Percentiles rank a stretch among this genome's conserved stretches.
Conservation (phyloP, 2,329 filamentous ascomycete species). For the Moelleriella libera region DNA sequence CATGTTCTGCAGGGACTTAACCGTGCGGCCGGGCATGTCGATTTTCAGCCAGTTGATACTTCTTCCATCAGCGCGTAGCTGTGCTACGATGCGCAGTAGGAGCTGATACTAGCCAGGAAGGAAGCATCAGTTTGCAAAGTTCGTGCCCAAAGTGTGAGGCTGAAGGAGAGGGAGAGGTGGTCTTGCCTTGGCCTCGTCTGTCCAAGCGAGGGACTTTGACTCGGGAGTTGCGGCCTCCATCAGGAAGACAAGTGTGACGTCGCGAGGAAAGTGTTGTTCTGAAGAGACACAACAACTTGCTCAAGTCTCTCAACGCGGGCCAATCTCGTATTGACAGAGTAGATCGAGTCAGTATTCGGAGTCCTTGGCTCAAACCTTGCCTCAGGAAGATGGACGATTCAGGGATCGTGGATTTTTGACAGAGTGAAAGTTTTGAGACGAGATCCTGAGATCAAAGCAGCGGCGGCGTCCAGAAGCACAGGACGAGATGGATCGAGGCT, state of each 20-base stretch:
- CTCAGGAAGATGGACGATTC: no score
- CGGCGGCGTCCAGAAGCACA: no score
- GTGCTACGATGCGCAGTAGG: slow-evolving; percentile 19
- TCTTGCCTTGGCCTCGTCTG: slow-evolving; percentile 20
- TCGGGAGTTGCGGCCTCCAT: slow-evolving; percentile 8
- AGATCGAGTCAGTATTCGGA: no score
- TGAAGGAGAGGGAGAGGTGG: not conserved
- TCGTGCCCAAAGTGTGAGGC: no score
- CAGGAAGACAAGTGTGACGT: not conserved
- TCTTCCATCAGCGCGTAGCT: slow-evolving; percentile 16
- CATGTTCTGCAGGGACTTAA: slow-evolving; percentile 21
- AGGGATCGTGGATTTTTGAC: no score
- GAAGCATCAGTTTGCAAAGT: not conserved
- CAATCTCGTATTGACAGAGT: no score
- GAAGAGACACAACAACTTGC: not conserved
- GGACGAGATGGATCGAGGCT: no score
- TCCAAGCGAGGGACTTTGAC: slow-evolving; percentile 16
- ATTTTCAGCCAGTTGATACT: slow-evolving; percentile 20
- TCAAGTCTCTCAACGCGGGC: not conserved
- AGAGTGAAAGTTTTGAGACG: no score
- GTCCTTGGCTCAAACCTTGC: no score
- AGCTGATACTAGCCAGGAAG: slow-evolving; percentile 15
- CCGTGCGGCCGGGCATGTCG: slow-evolving; percentile 21
- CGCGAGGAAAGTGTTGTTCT: not conserved
- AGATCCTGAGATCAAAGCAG: no score